These are phyloP conservation scores for Tagetes patula DNA, from an alignment of 129 eudicot genomes.

Conservation along the genomic window DNA sequence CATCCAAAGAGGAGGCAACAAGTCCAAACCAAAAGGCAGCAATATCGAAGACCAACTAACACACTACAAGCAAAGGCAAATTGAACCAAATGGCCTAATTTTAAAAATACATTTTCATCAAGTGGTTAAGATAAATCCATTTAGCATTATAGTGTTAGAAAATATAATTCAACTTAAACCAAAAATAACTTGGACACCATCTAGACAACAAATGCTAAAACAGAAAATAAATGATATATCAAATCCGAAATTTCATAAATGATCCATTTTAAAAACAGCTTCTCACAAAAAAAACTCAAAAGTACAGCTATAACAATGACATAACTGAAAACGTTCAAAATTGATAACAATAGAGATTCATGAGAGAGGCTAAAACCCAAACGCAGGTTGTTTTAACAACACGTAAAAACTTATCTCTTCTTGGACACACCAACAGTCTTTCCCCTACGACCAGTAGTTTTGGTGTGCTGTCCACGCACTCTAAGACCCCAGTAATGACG, in stretches of 20 bases:
- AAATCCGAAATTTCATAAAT: not conserved
- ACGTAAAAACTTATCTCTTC: constrained; percentile 47
- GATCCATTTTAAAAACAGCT: constrained; percentile 4
- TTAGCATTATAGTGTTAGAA: too few relatives aligned
- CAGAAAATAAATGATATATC: not conserved
- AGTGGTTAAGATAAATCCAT: too few relatives aligned
- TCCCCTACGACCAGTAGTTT: constrained; percentile 48
- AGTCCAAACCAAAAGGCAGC: too few relatives aligned
- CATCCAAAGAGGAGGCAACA: too few relatives aligned
- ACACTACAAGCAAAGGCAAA: too few relatives aligned
- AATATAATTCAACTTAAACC: too few relatives aligned
- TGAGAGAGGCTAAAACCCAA: constrained; percentile 15
- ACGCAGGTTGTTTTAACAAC: not conserved
- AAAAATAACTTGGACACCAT: too few relatives aligned
- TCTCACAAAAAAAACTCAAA: constrained; percentile 7
- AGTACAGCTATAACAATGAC: constrained; percentile 17
- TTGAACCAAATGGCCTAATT: too few relatives aligned
- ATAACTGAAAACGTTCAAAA: constrained; percentile 27
- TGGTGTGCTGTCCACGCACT: constrained; percentile 49
- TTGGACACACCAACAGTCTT: constrained; percentile 78
- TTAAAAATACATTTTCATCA: too few relatives aligned
- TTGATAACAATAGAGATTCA: constrained; percentile 23
- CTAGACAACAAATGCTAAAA: too few relatives aligned
- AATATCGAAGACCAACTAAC: too few relatives aligned
- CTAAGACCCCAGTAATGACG: constrained; percentile 47